Conservation (phyloP, 495 filamentous ascomycete species). For the Rostrohypoxylon terebratum region DNA sequence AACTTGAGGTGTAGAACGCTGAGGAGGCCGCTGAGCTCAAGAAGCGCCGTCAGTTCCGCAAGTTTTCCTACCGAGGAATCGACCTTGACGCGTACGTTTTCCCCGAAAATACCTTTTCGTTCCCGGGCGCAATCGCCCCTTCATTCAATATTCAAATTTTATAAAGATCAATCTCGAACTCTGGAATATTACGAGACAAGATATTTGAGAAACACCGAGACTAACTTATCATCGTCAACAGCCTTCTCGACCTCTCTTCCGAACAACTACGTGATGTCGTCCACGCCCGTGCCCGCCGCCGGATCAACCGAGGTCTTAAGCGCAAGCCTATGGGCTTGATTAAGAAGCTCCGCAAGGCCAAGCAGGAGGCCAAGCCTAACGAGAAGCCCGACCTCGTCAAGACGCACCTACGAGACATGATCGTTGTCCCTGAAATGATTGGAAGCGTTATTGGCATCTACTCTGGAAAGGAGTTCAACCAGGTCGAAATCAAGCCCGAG, state of each 20-base stretch:
- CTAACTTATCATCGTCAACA: constrained; percentile 51
- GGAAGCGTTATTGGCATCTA: constrained; percentile 98
- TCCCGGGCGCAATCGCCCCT: constrained; percentile 6
- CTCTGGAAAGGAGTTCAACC: constrained; percentile 99
- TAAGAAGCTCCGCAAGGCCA: constrained; percentile 99
- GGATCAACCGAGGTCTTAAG: constrained; percentile 99
- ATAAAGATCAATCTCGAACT: neutral
- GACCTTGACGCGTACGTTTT: constrained; percentile 94
- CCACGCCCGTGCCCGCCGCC: constrained; percentile 96
- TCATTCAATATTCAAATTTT: neutral
- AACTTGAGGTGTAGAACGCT: constrained; percentile 72
- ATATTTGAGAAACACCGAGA: constrained; percentile 38
- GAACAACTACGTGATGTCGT: constrained; percentile 99
- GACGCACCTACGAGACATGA: constrained; percentile 99
- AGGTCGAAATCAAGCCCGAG: constrained; percentile 99
- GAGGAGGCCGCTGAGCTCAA: constrained; percentile 98
- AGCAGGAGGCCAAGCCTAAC: constrained; percentile 99
- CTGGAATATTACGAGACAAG: constrained; percentile 20
- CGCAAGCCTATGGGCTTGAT: constrained; percentile 99
- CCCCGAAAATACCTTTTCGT: constrained; percentile 11
- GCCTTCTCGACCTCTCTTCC: constrained; percentile 96
- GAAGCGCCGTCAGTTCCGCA: constrained; percentile 99
- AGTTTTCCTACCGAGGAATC: constrained; percentile 99
- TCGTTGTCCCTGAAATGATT: constrained; percentile 99
- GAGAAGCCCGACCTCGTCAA: constrained; percentile 98